Percentiles rank a stretch among this genome's conserved stretches.
phyloP scores from a whole-genome alignment of 495 filamentous ascomycete genomes.

The Rostrohypoxylon terebratum region DNA sequence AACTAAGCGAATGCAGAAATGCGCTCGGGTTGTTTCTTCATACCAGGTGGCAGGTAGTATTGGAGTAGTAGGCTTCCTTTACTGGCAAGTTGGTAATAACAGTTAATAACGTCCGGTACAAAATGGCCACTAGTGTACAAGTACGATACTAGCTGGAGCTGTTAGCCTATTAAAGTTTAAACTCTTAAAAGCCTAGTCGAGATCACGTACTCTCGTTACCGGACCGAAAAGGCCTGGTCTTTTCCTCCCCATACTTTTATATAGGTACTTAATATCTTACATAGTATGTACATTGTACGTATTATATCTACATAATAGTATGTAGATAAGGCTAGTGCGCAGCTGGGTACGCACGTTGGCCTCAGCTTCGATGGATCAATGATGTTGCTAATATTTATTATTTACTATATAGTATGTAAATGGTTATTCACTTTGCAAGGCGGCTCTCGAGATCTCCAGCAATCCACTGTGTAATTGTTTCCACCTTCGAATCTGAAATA shows the following conservation, averaged over 20 bases:
- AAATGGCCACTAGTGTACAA: no score
- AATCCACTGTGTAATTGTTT: no score
- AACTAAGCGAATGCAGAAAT: neutral
- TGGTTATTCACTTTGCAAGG: neutral
- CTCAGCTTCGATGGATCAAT: neutral
- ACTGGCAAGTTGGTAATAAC: no score
- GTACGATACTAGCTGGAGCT: no score
- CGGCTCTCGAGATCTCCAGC: constrained; percentile 6
- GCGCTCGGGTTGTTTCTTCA: neutral
- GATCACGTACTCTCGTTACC: neutral
- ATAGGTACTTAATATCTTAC: no score
- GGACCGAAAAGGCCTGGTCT: neutral
- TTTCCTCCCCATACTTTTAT: neutral
- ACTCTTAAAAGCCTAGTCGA: neutral
- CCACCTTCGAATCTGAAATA: neutral
- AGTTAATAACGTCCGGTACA: no score
- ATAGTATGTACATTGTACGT: no score
- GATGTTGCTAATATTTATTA: neutral
- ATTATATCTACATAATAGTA: no score
- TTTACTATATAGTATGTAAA: no score
- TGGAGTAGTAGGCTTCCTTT: no score
- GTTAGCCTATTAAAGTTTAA: no score
- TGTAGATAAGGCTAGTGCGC: neutral
- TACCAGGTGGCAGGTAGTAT: no score
- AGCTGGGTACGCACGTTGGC: neutral